These are phyloP conservation scores for Acacia confusa DNA, from an alignment of 306 rosid species.

Conservation along the genomic window DNA sequence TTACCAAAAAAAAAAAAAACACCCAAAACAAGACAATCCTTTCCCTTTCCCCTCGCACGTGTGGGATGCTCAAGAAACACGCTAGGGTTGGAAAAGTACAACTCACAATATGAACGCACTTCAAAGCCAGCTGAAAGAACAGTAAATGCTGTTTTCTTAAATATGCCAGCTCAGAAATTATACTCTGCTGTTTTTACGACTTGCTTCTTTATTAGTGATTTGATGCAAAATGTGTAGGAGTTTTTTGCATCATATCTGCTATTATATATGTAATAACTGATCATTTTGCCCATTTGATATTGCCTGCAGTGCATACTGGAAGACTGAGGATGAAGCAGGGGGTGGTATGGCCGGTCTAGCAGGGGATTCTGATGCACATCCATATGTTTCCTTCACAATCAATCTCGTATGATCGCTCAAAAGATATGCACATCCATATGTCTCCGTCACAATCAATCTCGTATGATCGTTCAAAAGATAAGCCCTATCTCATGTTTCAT, in stretches of 20 bases:
- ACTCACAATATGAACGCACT: not conserved
- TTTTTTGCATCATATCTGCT: not conserved
- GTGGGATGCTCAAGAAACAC: not conserved
- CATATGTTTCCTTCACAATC: conserved; percentile 69
- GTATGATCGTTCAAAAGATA: conserved; percentile 29
- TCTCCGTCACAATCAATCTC: conserved; percentile 67
- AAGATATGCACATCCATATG: conserved; percentile 49
- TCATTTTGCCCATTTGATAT: not conserved
- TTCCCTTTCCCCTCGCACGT: too few species aligned
- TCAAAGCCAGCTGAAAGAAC: not conserved
- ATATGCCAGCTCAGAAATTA: not conserved
- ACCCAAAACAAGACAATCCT: too few species aligned
- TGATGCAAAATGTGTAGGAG: not conserved
- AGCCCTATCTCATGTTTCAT: conserved; percentile 23
- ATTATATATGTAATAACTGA: not conserved
- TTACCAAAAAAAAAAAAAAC: too few species aligned
- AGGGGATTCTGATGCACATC: conserved; percentile 62
- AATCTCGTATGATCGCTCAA: conserved; percentile 49
- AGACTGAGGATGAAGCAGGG: conserved; percentile 63
- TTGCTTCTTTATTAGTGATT: not conserved
- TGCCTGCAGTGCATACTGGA: conserved; percentile 62
- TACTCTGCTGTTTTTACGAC: not conserved
- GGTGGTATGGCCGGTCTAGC: conserved; percentile 64
- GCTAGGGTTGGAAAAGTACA: not conserved
- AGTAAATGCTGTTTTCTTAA: not conserved